These are phyloP conservation scores for Rubus idaeus DNA, from an alignment of 306 rosid genomes.

Conservation along the genomic window DNA sequence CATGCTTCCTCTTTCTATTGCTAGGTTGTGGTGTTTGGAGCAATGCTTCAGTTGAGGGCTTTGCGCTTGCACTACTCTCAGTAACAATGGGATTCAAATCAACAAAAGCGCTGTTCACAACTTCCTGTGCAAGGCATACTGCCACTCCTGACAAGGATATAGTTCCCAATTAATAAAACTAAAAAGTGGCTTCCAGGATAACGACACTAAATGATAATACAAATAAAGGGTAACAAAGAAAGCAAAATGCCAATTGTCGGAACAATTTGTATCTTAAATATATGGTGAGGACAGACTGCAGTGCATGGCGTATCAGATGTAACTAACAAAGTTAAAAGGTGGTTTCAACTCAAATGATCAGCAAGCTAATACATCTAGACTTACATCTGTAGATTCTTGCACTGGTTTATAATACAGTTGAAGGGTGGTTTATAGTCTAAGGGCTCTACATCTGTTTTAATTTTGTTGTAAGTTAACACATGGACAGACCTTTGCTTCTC, in stretches of 20 bases:
- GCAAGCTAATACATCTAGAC: background rate
- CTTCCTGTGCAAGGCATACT: slow-evolving; percentile 57
- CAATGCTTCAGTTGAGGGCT: slow-evolving; percentile 34
- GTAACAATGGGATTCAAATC: slow-evolving; percentile 60
- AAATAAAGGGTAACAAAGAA: background rate
- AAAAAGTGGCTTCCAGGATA: slow-evolving; percentile 3
- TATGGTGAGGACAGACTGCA: background rate
- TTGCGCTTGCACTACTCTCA: slow-evolving; percentile 40
- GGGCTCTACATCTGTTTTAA: background rate
- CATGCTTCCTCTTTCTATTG: slow-evolving; percentile 67
- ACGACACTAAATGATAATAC: background rate
- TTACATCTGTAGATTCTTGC: background rate
- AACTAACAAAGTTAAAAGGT: background rate
- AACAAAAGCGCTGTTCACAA: slow-evolving; percentile 52
- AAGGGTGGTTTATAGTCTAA: background rate
- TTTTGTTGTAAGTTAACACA: background rate
- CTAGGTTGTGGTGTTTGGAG: slow-evolving; percentile 27
- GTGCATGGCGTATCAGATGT: background rate
- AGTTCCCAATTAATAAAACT: slow-evolving; percentile 28
- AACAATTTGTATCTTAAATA: background rate
- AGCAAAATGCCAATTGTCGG: background rate
- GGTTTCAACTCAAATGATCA: background rate
- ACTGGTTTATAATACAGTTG: background rate
- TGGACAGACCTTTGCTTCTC: background rate
- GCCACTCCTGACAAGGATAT: slow-evolving; percentile 71